phyloP scores from a whole-genome alignment of 1,284 basidiomycete genomes.

The Uromyces viciae-fabae region DNA sequence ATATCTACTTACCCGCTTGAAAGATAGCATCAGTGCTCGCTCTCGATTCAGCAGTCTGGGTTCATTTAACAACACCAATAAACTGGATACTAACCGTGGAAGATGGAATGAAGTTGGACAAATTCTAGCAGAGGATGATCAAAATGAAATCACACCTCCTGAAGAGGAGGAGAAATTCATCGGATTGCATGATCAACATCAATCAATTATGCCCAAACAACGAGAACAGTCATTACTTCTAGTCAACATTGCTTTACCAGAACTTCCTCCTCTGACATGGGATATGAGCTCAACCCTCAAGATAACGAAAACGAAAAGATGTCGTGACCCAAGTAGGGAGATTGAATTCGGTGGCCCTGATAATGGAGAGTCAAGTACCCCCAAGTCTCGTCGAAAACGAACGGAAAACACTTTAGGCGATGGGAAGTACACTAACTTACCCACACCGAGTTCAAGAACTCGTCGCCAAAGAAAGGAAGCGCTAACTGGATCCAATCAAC shows the following conservation, averaged over 20 bases:
- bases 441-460: no score
- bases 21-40: constrained; percentile 41
- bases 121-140: constrained; percentile 14
- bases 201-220: background rate
- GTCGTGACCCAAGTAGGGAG: background rate
- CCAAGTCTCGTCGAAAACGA: background rate
- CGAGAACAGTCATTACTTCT: no score
- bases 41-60: constrained; percentile 23
- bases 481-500: background rate
- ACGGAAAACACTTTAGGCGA: no score
- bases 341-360: background rate
- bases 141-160: background rate
- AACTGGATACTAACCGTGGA: constrained; percentile 9
- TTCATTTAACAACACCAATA: background rate
- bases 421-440: no score
- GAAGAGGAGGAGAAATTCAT: background rate
- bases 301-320: constrained; percentile 5
- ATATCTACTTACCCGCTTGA: constrained; percentile 23
- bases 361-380: background rate
- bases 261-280: constrained; percentile 23
- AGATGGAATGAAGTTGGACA: constrained; percentile 41
- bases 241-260: constrained; percentile 27
- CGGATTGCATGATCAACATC: background rate
- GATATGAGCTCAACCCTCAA: constrained; percentile 13
- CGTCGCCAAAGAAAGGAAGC: no score